Evolutionary conservation across 306 rosid genomes (phyloP).

Genomic region (Citrullus colocynthis): DNA sequence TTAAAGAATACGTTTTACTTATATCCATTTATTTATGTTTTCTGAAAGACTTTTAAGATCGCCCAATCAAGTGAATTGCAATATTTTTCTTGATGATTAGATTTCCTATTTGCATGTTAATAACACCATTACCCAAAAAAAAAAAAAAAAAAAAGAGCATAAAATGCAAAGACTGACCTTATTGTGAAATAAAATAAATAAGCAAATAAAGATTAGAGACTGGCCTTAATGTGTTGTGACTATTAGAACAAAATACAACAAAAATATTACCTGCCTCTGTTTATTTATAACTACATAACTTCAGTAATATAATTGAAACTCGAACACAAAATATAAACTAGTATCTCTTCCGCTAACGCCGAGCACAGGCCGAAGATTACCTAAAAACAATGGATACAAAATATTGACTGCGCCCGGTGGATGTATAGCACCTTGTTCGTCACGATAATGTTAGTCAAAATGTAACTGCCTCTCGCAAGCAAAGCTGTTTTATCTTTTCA

Average conservation of each 20-base stretch:
- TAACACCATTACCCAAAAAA: not conserved
- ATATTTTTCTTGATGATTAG: not conserved
- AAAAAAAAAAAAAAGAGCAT: too few relatives aligned
- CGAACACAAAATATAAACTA: not conserved
- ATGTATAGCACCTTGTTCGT: not conserved
- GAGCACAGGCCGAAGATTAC: not conserved
- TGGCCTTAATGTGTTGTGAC: not conserved
- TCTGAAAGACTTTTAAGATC: not conserved
- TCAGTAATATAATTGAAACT: not conserved
- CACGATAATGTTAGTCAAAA: slow-evolving; percentile 1
- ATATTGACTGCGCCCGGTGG: not conserved
- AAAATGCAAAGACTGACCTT: not conserved
- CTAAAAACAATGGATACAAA: not conserved
- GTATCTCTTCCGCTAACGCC: not conserved
- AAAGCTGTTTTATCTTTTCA: slow-evolving; percentile 33
- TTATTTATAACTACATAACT: too few relatives aligned
- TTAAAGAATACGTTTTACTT: not conserved
- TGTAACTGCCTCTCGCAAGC: slow-evolving; percentile 35
- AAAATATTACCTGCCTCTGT: not conserved
- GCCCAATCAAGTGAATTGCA: not conserved
- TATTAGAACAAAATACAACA: not conserved
- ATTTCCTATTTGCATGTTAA: not conserved
- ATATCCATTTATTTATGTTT: not conserved
- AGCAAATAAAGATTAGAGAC: not conserved
- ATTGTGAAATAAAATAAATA: not conserved